Base-by-base conservation (phyloP, 2,329 filamentous ascomycete genomes). In the Coniochaeta hoffmannii region DNA sequence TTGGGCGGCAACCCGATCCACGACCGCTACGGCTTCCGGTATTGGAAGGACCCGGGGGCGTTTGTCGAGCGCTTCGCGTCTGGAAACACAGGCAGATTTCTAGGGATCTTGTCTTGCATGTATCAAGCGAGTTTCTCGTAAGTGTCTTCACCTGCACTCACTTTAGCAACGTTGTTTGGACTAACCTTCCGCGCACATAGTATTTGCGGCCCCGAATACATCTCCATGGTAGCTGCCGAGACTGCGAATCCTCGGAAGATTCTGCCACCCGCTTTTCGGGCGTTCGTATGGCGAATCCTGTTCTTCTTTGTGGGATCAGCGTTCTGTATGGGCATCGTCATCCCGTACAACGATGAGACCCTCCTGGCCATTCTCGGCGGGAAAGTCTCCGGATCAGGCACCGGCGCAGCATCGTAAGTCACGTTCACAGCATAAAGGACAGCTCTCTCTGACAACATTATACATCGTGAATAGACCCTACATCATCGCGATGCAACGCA, bases 291-390 rank as follows among this genome's bases (percentile, higher is more conserved):
- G 67, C 81, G 86, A 30, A 73, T 88, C 53, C 83, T 79, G 1
- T 64, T 79, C 1, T 88, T 89, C 70, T 89, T 88, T 69, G 77
- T 88, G 22, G 76, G 86, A 6, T 82, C 84, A 6, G 81, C 82
- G 4, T 73, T 90, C 2, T 78, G 76, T 53, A 77, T 87, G 19
- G 83, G 83, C 4, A 80, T 87, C 55, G 66, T 86, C 57, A 76
- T 87, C 53, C 75, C 85, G 1, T 82, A 81, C 65, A 78, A 86
- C 56, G 81, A 86, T 60, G 58, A 71, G 1, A 77, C 76, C 17
- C 70, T 87, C 58, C 71, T 63, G 14, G 77, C 79, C 0, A 81
- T 82, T 58, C 68, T 76, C 3, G 72, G 74, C 7, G 77, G 76
- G 50, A 73, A 77, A 12, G 60, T 63, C 35, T 75, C 76, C 1